phyloP scores from a whole-genome alignment of 108 stramenopile species.

The Skeletonema potamos region DNA sequence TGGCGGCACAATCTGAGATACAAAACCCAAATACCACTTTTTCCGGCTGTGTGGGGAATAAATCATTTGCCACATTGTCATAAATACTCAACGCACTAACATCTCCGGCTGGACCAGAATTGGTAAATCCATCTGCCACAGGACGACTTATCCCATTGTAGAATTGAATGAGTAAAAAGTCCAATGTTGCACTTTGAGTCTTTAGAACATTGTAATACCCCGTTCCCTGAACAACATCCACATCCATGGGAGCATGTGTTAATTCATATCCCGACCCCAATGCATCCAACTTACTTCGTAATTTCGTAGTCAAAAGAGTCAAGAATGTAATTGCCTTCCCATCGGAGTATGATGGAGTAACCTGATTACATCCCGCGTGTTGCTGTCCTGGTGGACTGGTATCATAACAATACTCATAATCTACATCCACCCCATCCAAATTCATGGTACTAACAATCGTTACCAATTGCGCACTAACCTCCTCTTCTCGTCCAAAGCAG shows the following conservation, averaged over 20 bases:
- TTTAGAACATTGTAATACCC: conserved; percentile 46
- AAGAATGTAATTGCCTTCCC: conserved; percentile 41
- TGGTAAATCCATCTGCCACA: conserved; percentile 32
- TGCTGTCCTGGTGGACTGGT: not conserved
- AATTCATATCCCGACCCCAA: conserved; percentile 23
- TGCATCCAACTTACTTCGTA: conserved; percentile 40
- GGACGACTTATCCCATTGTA: conserved; percentile 55
- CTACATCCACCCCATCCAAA: conserved; percentile 54
- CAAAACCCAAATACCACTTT: conserved; percentile 63
- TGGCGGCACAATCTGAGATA: conserved; percentile 45
- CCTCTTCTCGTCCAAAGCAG: conserved; percentile 47
- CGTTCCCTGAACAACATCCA: conserved; percentile 40
- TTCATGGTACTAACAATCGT: conserved; percentile 32
- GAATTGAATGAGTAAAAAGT: conserved; percentile 52
- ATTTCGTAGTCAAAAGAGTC: conserved; percentile 24
- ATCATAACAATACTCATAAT: conserved; percentile 59
- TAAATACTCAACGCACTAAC: conserved; percentile 27
- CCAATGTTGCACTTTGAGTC: conserved; percentile 1
- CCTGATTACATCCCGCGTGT: conserved; percentile 21
- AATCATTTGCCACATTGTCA: conserved; percentile 34
- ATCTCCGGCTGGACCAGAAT: not conserved
- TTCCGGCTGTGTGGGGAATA: conserved; percentile 47
- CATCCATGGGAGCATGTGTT: conserved; percentile 67
- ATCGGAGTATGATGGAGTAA: conserved; percentile 6
- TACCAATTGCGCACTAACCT: conserved; percentile 28